A percentile compares a stretch with the other conserved stretches of the same genome.
Conservation (phyloP, 2,329 filamentous ascomycete species). For the Verticillium alfalfae region DNA sequence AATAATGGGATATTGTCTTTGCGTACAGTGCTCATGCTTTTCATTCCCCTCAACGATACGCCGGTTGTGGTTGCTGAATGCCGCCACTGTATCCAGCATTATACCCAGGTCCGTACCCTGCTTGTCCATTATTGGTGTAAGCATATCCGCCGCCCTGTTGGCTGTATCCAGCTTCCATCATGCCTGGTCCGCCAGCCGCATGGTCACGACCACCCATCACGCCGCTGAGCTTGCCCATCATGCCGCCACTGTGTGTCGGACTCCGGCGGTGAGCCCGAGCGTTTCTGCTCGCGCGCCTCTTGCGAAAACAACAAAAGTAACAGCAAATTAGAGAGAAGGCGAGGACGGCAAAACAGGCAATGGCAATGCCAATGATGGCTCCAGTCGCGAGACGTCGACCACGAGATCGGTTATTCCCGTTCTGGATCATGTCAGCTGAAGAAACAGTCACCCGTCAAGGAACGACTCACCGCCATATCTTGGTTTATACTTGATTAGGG, state of each 20-base stretch:
- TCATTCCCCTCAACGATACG: not conserved
- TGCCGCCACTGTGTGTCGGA: not conserved
- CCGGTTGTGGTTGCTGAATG: not conserved
- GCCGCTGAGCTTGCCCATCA: not conserved
- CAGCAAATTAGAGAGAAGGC: conserved; percentile 6
- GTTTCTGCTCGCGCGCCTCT: not conserved
- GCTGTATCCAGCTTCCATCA: not conserved
- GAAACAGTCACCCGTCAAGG: not conserved
- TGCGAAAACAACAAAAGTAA: conserved; percentile 12
- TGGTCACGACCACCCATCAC: not conserved
- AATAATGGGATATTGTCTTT: no score
- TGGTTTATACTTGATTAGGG: not conserved
- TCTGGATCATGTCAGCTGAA: not conserved
- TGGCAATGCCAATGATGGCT: conserved; percentile 11
- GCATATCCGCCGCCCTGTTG: not conserved
- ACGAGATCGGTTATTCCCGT: not conserved
- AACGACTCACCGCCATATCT: not conserved
- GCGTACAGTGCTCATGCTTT: no score
- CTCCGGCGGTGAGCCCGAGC: not conserved
- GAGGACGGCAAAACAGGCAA: conserved; percentile 8
- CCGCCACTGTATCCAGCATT: not conserved
- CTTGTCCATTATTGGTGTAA: not conserved
- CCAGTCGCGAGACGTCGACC: conserved; percentile 11
- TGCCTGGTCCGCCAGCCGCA: not conserved
- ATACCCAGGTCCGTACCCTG: not conserved